phyloP scores from a whole-genome alignment of 176 grass and related monocot species.

The Cenchrus purpureus region DNA sequence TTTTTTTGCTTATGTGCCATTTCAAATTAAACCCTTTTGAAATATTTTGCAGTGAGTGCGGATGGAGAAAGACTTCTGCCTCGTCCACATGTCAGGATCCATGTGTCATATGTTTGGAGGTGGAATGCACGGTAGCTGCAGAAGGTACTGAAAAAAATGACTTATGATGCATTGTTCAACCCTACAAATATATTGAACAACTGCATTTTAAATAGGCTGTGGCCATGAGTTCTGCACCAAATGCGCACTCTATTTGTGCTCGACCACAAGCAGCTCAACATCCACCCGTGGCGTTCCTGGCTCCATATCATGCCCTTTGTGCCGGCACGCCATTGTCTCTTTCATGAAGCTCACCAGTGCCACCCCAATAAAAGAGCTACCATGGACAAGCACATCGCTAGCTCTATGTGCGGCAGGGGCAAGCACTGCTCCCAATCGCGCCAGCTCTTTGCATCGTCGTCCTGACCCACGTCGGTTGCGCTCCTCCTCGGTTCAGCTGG shows the following conservation, averaged over 20 bases:
- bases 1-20: background rate
- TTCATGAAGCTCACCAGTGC: slow-evolving; percentile 66
- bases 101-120: slow-evolving; percentile 95
- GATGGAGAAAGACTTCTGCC: slow-evolving; percentile 80
- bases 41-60: slow-evolving; percentile 66
- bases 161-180: slow-evolving; percentile 13
- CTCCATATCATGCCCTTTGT: slow-evolving; percentile 87
- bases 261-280: slow-evolving; percentile 66
- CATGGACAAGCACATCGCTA: slow-evolving; percentile 58
- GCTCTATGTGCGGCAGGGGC: slow-evolving; percentile 50
- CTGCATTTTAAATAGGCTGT: slow-evolving; percentile 60
- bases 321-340: slow-evolving; percentile 70
- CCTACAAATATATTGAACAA: slow-evolving; percentile 1
- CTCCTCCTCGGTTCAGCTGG: slow-evolving; percentile 57
- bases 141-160: slow-evolving; percentile 60
- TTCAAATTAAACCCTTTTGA: slow-evolving; percentile 20
- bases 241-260: slow-evolving; percentile 93
- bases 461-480: slow-evolving; percentile 32
- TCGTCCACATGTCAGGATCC: slow-evolving; percentile 71
- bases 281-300: slow-evolving; percentile 57
- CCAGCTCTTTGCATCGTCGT: slow-evolving; percentile 20
- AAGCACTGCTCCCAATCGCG: slow-evolving; percentile 20
- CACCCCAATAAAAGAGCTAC: slow-evolving; percentile 61
- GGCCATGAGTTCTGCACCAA: slow-evolving; percentile 95
- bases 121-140: slow-evolving; percentile 81